Evolutionary conservation across 768 basidiomycete species (phyloP).

Genomic region (Psilocybe cyanescens): DNA sequence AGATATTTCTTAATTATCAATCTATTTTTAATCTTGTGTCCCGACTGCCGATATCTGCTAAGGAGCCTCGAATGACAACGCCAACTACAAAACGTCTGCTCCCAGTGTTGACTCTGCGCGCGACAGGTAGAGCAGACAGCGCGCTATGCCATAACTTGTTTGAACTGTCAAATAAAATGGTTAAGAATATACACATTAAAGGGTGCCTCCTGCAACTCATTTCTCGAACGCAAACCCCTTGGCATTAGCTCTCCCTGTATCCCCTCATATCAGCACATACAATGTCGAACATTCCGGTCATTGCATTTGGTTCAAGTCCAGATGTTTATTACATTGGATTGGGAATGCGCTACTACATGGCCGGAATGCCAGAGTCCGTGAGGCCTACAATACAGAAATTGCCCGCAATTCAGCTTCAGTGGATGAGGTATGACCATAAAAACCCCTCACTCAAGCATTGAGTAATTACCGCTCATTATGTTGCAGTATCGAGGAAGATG

Average conservation of each 20-base stretch:
- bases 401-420: neutral
- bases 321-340: conserved; percentile 4
- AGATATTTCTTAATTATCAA: too few species aligned
- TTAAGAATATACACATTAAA: neutral
- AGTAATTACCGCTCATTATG: neutral
- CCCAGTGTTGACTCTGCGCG: neutral
- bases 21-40: too few species aligned
- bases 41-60: too few species aligned
- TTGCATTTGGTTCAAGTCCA: conserved; percentile 5
- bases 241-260: neutral
- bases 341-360: conserved; percentile 3
- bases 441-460: too few species aligned
- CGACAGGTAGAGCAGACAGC: neutral
- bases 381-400: neutral
- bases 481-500: neutral
- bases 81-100: neutral
- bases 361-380: neutral
- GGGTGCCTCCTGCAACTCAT: too few species aligned
- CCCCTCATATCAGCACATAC: neutral
- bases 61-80: too few species aligned
- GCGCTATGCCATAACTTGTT: neutral
- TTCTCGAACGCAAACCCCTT: too few species aligned
- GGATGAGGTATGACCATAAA: conserved; percentile 2
- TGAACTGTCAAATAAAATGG: neutral
- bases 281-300: conserved; percentile 2